Conservation (phyloP, 352 stramenopile species). For the Phytophthora agathidicida region DNA sequence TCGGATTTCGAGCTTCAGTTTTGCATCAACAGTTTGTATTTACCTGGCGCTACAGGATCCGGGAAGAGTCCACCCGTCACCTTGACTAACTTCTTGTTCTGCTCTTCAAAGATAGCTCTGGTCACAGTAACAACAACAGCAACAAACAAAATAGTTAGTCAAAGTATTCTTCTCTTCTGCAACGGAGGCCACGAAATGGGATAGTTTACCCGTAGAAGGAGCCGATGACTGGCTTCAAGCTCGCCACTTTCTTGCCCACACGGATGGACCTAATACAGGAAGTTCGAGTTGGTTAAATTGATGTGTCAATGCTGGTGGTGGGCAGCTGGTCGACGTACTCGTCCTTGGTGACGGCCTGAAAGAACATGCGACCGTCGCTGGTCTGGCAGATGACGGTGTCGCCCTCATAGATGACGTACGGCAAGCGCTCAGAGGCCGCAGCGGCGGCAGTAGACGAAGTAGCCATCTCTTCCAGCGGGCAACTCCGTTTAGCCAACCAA, state of each 20-base stretch:
- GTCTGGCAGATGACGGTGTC: slow-evolving; percentile 90
- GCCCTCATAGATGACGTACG: slow-evolving; percentile 85
- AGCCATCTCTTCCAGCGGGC: too few relatives aligned
- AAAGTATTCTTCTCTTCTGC: not conserved
- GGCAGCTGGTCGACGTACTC: slow-evolving; percentile 47
- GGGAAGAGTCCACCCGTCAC: slow-evolving; percentile 81
- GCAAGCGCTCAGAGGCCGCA: slow-evolving; percentile 27
- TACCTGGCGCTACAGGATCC: slow-evolving; percentile 79
- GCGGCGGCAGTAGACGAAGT: slow-evolving; percentile 2
- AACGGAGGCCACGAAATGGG: too few relatives aligned
- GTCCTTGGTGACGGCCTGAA: slow-evolving; percentile 75
- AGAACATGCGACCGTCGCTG: slow-evolving; percentile 87
- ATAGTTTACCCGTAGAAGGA: slow-evolving; percentile 62
- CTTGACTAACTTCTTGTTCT: slow-evolving; percentile 79
- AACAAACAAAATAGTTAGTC: slow-evolving; percentile 1
- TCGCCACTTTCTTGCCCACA: slow-evolving; percentile 82
- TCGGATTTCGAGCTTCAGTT: not conserved
- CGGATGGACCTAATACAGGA: slow-evolving; percentile 55
- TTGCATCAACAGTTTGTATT: not conserved
- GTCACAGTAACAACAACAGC: not conserved
- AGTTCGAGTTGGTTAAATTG: not conserved
- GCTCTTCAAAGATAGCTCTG: slow-evolving; percentile 84
- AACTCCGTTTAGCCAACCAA: too few relatives aligned
- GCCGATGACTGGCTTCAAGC: slow-evolving; percentile 74
- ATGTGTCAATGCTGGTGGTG: slow-evolving; percentile 3